Base-by-base conservation (phyloP, 192 early-diverging fungal species). In the Linnemannia hyalina region DNA sequence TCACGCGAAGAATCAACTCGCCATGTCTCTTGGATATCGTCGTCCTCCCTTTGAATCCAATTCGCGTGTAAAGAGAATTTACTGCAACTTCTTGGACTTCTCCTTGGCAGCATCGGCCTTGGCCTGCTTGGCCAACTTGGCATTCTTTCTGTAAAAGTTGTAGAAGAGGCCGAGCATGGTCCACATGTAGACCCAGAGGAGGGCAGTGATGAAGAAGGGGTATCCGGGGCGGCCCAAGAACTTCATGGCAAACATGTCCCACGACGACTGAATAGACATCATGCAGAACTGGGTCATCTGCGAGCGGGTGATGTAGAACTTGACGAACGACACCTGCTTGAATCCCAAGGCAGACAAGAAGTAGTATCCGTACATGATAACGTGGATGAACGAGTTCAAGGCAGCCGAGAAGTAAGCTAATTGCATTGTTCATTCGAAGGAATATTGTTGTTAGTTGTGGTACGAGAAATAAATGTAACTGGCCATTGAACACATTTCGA, bases 341-440 rank as follows among this genome's bases (percentile, higher is more conserved):
- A 91, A 89, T 18, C 92, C 82, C 38, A 88, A 77, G 18, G 90
- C 86, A 54, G 90, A 88, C 47, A 94, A 80, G 84, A 86, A 86
- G 85, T 94, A 94, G 85, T 94, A 94, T 5, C 92, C 93, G 76
- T 94, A 94, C 93, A 94, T 94, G 44, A 94, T 88, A 35, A 94
- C 92, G 73, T 94, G 93, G 38, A 94, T 93, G 83, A 93, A 92
- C 38, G 88, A 90, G 88, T 92, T 91, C 71, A 92, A 90, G 11
- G 89, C 78, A 41, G 89, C 89, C 16, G 85, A 89, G 80, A 92
- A 89, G 73, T 89, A 91, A n/a, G 90, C 89, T 75, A 76, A 35
- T n/a, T 57, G 16, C 16, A 52, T 8, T 7, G 20, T 16, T 35
- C 20, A 60, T 36, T 20, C 3, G 35, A 42, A 22, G 8, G 54